phyloP scores from a whole-genome alignment of 2,329 filamentous ascomycete species.

The Apiospora marii region DNA sequence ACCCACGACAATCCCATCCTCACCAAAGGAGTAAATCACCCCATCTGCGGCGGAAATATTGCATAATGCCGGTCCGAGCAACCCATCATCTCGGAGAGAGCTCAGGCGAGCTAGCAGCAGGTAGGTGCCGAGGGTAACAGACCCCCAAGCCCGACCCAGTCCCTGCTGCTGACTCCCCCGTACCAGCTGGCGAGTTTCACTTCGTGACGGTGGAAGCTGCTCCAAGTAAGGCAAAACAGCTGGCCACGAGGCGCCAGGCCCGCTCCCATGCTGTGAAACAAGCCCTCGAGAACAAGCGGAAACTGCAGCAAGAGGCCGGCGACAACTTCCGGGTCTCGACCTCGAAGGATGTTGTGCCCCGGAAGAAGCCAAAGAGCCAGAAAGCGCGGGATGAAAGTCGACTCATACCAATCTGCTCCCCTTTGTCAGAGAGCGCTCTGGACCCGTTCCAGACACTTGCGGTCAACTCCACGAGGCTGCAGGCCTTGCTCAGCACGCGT shows the following conservation, averaged over 20 bases:
- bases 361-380: neutral
- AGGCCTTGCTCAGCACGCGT: conserved; percentile 32
- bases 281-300: conserved; percentile 41
- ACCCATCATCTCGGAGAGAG: no score
- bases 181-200: neutral
- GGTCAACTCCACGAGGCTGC: conserved; percentile 35
- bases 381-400: neutral
- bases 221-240: conserved; percentile 33
- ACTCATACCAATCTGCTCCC: conserved; percentile 19
- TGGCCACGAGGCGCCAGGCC: conserved; percentile 34
- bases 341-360: conserved; percentile 26
- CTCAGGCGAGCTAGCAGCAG: neutral
- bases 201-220: neutral
- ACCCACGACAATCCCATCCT: neutral
- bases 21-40: neutral
- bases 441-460: conserved; percentile 36
- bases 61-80: neutral
- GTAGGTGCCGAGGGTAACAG: neutral
- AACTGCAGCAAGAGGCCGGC: conserved; percentile 35
- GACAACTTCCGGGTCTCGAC: conserved; percentile 37
- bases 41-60: neutral
- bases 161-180: neutral
- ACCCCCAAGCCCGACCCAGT: neutral
- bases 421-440: conserved; percentile 13
- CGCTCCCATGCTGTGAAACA: conserved; percentile 42